These are phyloP conservation scores for Microthlaspi erraticum DNA, from an alignment of 345 rosid species.

Conservation along the genomic window DNA sequence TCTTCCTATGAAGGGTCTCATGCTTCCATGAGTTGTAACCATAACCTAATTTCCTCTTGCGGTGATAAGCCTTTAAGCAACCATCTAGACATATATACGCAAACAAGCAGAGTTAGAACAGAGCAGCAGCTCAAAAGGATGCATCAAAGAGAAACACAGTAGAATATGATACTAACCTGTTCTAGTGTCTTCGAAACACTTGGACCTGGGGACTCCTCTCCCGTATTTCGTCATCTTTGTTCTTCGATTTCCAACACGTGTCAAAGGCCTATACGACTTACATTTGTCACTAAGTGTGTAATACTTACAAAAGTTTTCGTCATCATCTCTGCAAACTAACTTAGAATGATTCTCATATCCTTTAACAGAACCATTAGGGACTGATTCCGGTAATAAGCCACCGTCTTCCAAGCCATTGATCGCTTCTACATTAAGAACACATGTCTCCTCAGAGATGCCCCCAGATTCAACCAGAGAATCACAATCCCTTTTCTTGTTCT, in stretches of 20 bases:
- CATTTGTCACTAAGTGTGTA: slow-evolving; percentile 55
- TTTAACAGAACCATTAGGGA: slow-evolving; percentile 51
- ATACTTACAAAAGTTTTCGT: slow-evolving; percentile 65
- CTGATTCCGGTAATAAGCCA: slow-evolving; percentile 46
- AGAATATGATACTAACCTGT: slow-evolving; percentile 56
- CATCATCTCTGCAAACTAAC: slow-evolving; percentile 77
- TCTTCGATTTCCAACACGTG: slow-evolving; percentile 60
- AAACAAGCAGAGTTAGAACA: slow-evolving; percentile 29
- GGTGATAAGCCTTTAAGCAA: slow-evolving; percentile 55
- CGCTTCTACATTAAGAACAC: slow-evolving; percentile 41
- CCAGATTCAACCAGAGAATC: slow-evolving; percentile 39
- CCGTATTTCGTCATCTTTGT: slow-evolving; percentile 68
- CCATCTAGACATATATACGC: slow-evolving; percentile 51
- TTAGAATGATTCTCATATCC: slow-evolving; percentile 56
- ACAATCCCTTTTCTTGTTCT: slow-evolving; percentile 34
- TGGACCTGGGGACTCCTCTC: slow-evolving; percentile 66
- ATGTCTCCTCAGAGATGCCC: slow-evolving; percentile 44
- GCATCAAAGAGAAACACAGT: slow-evolving; percentile 26
- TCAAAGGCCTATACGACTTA: slow-evolving; percentile 65
- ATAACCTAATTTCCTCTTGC: slow-evolving; percentile 61
- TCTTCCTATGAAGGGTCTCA: slow-evolving; percentile 63
- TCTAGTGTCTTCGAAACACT: slow-evolving; percentile 59
- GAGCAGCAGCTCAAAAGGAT: slow-evolving; percentile 2
- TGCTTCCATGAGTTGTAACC: slow-evolving; percentile 53
- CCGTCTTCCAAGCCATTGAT: no score